A percentile compares a stretch with the other conserved stretches of the same genome.
These are phyloP conservation scores for Aspergillus hortae DNA, from an alignment of 2,329 filamentous ascomycete species.

Conservation along the genomic window DNA sequence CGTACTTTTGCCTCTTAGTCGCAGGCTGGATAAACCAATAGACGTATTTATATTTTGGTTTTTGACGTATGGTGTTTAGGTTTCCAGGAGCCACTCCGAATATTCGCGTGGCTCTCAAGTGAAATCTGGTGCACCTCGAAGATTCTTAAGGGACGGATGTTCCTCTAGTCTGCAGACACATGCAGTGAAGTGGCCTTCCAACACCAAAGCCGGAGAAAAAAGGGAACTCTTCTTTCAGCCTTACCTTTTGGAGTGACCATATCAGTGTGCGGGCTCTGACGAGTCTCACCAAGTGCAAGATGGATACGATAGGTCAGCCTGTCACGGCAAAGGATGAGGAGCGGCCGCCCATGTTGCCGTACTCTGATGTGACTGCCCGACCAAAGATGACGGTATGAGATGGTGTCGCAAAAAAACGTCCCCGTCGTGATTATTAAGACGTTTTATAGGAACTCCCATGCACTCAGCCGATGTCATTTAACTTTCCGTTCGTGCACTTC, in stretches of 20 bases:
- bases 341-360: conserved; percentile 15
- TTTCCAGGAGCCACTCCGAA: conserved; percentile 4
- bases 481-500: conserved; percentile 32
- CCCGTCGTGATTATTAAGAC: conserved; percentile 9
- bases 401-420: not conserved
- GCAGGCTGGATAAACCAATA: conserved; percentile 1
- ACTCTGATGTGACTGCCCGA: conserved; percentile 18
- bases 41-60: conserved; percentile 2
- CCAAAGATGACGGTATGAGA: conserved; percentile 18
- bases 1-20: conserved; percentile 16
- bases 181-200: not conserved
- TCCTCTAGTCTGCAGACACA: not conserved
- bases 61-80: conserved; percentile 14
- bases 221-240: not conserved
- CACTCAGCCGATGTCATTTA: conserved; percentile 15
- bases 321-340: conserved; percentile 11
- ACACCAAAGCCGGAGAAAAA: not conserved
- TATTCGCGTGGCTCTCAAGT: not conserved
- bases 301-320: conserved; percentile 15
- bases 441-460: conserved; percentile 16
- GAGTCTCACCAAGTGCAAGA: conserved; percentile 10
- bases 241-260: not conserved
- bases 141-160: not conserved
- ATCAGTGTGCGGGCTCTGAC: conserved; percentile 7
- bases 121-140: not conserved